A percentile compares a stretch with the other conserved stretches of the same genome.
These are phyloP conservation scores for Colletotrichum sp. DNA, from an alignment of 2,329 filamentous ascomycete species.

Conservation along the genomic window DNA sequence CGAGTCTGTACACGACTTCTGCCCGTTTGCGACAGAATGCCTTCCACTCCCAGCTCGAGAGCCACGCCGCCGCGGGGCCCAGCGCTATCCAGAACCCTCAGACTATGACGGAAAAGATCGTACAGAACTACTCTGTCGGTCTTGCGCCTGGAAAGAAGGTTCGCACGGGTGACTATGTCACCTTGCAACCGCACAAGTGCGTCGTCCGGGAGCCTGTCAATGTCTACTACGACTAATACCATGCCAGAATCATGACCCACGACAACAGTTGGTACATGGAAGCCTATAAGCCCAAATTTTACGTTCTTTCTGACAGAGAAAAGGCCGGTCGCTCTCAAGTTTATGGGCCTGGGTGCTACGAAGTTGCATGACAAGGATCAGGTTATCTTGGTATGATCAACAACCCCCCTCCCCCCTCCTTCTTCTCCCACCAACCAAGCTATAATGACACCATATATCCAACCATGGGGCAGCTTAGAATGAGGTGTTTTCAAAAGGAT, in stretches of 20 bases:
- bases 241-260: constrained; percentile 70
- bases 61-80: constrained; percentile 49
- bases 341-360: constrained; percentile 49
- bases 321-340: not conserved
- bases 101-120: constrained; percentile 91
- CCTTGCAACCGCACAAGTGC: constrained; percentile 64
- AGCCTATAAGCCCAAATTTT: rapidly evolving
- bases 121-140: constrained; percentile 81
- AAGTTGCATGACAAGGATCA: constrained; percentile 75
- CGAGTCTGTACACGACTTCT: constrained; percentile 7
- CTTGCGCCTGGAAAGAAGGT: constrained; percentile 78
- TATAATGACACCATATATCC: not conserved
- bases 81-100: constrained; percentile 55
- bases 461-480: no score
- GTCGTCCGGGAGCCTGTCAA: not conserved
- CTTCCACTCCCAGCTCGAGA: constrained; percentile 70
- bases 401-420: not conserved
- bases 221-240: constrained; percentile 41
- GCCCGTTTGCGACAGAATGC: constrained; percentile 48
- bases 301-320: not conserved
- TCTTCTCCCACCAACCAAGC: not conserved
- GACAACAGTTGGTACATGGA: constrained; percentile 81
- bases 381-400: constrained; percentile 65
- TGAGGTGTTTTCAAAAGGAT: not conserved
- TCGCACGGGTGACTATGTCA: constrained; percentile 83